Evolutionary conservation across 75 land plant genomes (phyloP).

Genomic region (Isoetes taiwanensis): DNA sequence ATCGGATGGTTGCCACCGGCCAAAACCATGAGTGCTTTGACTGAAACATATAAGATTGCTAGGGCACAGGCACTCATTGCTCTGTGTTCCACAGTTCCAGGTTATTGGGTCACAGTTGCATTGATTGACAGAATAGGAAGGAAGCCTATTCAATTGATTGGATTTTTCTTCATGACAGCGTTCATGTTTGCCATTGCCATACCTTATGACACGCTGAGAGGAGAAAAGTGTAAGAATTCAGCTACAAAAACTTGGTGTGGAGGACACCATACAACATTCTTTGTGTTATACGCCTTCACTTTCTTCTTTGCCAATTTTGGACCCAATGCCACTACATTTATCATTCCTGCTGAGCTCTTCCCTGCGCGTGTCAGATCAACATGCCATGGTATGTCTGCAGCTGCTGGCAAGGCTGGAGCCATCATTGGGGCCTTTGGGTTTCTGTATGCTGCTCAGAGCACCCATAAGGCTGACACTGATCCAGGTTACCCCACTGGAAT

Average conservation of each 20-base stretch:
- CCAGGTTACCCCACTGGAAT: slow-evolving; percentile 26
- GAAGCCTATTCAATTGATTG: slow-evolving; percentile 27
- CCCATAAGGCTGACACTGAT: background rate
- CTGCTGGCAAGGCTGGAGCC: slow-evolving; percentile 52
- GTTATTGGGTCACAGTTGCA: slow-evolving; percentile 45
- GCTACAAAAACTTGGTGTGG: slow-evolving; percentile 7
- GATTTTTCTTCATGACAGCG: slow-evolving; percentile 42
- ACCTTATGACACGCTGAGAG: slow-evolving; percentile 26
- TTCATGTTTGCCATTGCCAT: slow-evolving; percentile 38
- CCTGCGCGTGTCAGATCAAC: slow-evolving; percentile 64
- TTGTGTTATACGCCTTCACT: slow-evolving; percentile 29
- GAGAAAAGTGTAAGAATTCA: slow-evolving; percentile 2
- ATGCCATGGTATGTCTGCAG: slow-evolving; percentile 78
- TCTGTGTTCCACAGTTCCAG: slow-evolving; percentile 39
- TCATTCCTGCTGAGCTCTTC: slow-evolving; percentile 33
- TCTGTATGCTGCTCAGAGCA: slow-evolving; percentile 14
- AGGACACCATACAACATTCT: slow-evolving; percentile 25
- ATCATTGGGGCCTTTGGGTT: slow-evolving; percentile 25
- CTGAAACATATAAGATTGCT: slow-evolving; percentile 23
- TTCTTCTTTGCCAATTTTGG: slow-evolving; percentile 40
- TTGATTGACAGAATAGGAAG: slow-evolving; percentile 32
- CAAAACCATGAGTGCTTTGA: slow-evolving; percentile 14
- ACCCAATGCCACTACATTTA: slow-evolving; percentile 30
- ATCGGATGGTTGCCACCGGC: slow-evolving; percentile 30
- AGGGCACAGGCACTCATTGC: slow-evolving; percentile 42